Base-by-base conservation (phyloP, 2,329 filamentous ascomycete genomes). In the Fusarium cicatricum region DNA sequence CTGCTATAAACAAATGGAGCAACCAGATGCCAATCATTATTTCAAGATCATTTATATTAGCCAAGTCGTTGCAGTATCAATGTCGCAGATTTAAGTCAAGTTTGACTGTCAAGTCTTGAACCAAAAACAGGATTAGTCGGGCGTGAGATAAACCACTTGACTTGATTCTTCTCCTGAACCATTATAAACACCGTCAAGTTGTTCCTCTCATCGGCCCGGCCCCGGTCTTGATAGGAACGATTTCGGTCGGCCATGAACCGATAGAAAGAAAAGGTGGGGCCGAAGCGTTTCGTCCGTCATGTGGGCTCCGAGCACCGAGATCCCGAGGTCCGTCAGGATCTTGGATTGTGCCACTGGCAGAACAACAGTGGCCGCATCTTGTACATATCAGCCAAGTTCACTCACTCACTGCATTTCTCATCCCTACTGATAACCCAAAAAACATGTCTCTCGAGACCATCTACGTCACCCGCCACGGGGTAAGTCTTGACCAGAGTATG, bases 391-490 rank as follows among this genome's bases (percentile, higher is more conserved):
- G 19, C 32, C 39, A 32, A 14, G 21, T 4, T 11, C 28, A 39
- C 17, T n/a, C 11, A 12, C n/a, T n/a, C n/a, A 21, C 21, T 26
- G 37, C 11, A 14, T 31, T 12, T 16, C 29, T 14, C 11, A 12
- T 14, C 19, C n/a, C 10, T 21, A 26, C 23, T 26, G 23, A 9
- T 3, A 4, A 6, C 19, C 36, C n/a, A 48, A 19, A 28, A 14
- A 45, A 52, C 28, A 90, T 89, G 86, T 80, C 86, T 56, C 78
- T 92, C 44, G 83, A 91, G 71, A 84, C 82, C 63, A 91, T 92
- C 60, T 92, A 92, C 71, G 79, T 92, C 54, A 85, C 84, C 62
- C 86, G 90, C 19, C 90, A 92, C 73, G 90, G 89, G 67, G 90
- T 92, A 83, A 78, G 87, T 80, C 47, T 51, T 28, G 26, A 51